Evolutionary conservation across 805 yeast genomes (phyloP), one percentile per base, ranked within the genome.

Genomic region (Suhomyces emberorum): DNA sequence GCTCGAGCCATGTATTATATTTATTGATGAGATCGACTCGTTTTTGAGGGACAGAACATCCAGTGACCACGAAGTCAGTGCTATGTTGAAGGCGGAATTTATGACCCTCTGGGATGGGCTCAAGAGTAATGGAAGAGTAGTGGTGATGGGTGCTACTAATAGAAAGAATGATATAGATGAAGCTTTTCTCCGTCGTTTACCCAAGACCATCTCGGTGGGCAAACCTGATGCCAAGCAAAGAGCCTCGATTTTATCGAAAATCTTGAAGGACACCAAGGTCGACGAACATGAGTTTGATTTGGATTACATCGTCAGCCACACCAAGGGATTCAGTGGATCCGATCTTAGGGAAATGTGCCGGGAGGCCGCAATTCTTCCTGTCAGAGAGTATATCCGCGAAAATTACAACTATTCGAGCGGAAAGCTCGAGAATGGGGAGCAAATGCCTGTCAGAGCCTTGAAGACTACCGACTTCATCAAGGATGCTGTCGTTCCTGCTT

Each of bases 41-140:
- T 88, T 91, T 54, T 69, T 91, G 48, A 76, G 97, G 48, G 95
- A 88, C 54, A 74, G 98, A 44, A 74, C 82, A 14, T 74, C 87
- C 1, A 69, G 72, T 32, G 98, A 91, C 61, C 97, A 91, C 62
- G 98, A 91, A 61, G 88, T 87, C n/a, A 88, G 96, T 20, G 87
- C 96, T 1, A 82, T 83, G 75, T 69, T 91, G 43, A 91, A 91
- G 61, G 96, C 98, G 1, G 98, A 91, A 60, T 93, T 91, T 54
- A 91, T 91, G 97, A 88, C 96, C 0, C 65, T 91, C 34, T 91
- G 98, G 98, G 98, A 91, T 59, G 98, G 98, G 0, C 67, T 91
- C 21, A 63, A 76, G 6, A 74, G 84, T 7, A 77, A 81, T 41
- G 95, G 95, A 2, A 71, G 95, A 31, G 76, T 93, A 4, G 65